Evolutionary conservation across 257 asterid genomes (phyloP), one percentile per base, ranked within the genome.

Genomic region (Solanum dulcamara): DNA sequence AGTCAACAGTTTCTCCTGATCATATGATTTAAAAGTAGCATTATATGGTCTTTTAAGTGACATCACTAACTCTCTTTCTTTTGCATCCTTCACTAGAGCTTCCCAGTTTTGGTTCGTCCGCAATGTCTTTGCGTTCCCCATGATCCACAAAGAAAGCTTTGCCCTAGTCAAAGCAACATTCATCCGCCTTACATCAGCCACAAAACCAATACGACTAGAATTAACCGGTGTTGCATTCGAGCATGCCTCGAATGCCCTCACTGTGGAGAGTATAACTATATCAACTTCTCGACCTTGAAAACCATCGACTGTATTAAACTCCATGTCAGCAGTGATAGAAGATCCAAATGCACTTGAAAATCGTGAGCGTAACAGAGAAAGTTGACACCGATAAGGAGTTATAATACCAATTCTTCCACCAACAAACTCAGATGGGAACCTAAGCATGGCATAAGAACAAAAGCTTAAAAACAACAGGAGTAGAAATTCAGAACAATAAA

Each of bases 241-340:
- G 82, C 90, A 87, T 81, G 90, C 85, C 84, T 93, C 97, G 50
- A 96, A 90, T 80, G 99, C 98, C 88, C 99, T 92, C 85, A 96
- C 99, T 14, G 99, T 96, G 83, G 99, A 96, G 81, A 96, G 97
- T 75, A 96, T 87, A 83, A 96, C 86, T 89, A 96, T 92, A 85
- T 96, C 99, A 83, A 96, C 97, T 89, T 96, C 99, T 81, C 99
- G 93, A 33, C 99, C 99, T 92, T 96, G 99, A 89, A 96, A 96
- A 86, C 99, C 99, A 88, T 96, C 98, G 55, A 96, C 97, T 15
- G 99, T 96, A 87, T 96, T 96, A 71, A 96, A 96, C 87, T 96
- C 99, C 88, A 96, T 95, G 68, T 94, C 98, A 48, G 96, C 90
- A n/a, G 92, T 64, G 84, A 93, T 81, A 66, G 98, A 89, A 88